Base-by-base conservation (phyloP, 2,329 filamentous ascomycete species). In the Sporothrix euskadiensis region DNA sequence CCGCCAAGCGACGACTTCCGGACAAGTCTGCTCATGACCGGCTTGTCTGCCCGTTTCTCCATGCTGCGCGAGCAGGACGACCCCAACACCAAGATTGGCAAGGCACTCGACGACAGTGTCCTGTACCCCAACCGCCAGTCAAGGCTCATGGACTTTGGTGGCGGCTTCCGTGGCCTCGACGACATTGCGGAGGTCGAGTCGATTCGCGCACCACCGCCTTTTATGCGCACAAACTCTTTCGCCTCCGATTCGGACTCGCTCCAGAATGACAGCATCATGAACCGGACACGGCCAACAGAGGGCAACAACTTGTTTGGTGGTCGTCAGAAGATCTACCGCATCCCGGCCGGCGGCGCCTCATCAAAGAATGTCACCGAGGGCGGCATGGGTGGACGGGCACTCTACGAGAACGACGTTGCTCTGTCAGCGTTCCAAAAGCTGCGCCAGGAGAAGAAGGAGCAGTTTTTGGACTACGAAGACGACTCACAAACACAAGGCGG, bases 1-100 rank as follows among this genome's bases (percentile, higher is more conserved):
- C 96, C 96, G 1, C 87, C 94, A 0, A 90, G 85, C 65, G 94
- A 98, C 81, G 91, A 98, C 79, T 98, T 99, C 82, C 90, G 96
- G 73, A 99, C 96, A 3, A 98, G 96, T 85, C 84, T 99, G 74
- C 86, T 99, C 75, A 97, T 99, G 95, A 94, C 94, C 0, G 95
- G 94, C 57, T 87, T 99, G 4, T 98, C 95, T 0, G 94, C 94
- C 14, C 90, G 96, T 7, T 99, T 99, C 81, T 98, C 95, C 77
- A 98, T 98, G 95, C 85, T 98, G 44, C 87, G 94, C 78, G 95
- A 98, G 81, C 95, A 98, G 81, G 94, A 98, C 80, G 94, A 98
- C 78, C 95, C 95, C 0, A 91, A 85, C 75, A 95, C 94, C 1
- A 92, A 94, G 80, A 87, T 98, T 44, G 95, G 95, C 73, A 98